phyloP scores from a whole-genome alignment of 2,329 filamentous ascomycete genomes.

The Trichoderma gracile region DNA sequence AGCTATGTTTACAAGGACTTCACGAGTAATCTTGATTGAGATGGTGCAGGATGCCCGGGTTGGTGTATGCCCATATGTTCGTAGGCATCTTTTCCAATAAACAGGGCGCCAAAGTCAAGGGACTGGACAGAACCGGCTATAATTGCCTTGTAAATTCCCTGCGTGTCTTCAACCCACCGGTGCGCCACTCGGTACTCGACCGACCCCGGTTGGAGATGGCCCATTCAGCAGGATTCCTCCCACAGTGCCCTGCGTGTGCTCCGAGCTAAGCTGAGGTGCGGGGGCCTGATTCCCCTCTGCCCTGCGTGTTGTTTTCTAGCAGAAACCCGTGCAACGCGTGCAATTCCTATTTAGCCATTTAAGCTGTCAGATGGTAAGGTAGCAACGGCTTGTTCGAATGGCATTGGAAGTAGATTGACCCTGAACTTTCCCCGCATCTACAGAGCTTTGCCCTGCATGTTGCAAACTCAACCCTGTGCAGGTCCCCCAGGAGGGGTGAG shows the following conservation, averaged over 20 bases:
- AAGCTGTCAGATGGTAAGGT: background rate
- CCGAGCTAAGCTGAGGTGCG: background rate
- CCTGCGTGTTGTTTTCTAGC: constrained; percentile 13
- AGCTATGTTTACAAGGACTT: too few species aligned
- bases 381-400: background rate
- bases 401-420: background rate
- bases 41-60: too few species aligned
- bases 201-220: background rate
- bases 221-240: background rate
- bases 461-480: constrained; percentile 16
- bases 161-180: background rate
- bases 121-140: background rate
- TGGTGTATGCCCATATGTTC: too few species aligned
- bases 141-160: constrained; percentile 13
- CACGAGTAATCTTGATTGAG: too few species aligned
- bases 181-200: background rate
- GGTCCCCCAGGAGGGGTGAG: background rate
- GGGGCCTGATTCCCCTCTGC: background rate
- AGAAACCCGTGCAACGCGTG: background rate
- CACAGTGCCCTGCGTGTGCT: constrained; percentile 14
- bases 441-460: constrained; percentile 32
- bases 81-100: too few species aligned
- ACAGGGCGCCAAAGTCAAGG: too few species aligned
- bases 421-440: constrained; percentile 4
- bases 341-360: constrained; percentile 9